These are phyloP conservation scores for Panellus pusillus DNA, from an alignment of 768 basidiomycete genomes.

Conservation along the genomic window DNA sequence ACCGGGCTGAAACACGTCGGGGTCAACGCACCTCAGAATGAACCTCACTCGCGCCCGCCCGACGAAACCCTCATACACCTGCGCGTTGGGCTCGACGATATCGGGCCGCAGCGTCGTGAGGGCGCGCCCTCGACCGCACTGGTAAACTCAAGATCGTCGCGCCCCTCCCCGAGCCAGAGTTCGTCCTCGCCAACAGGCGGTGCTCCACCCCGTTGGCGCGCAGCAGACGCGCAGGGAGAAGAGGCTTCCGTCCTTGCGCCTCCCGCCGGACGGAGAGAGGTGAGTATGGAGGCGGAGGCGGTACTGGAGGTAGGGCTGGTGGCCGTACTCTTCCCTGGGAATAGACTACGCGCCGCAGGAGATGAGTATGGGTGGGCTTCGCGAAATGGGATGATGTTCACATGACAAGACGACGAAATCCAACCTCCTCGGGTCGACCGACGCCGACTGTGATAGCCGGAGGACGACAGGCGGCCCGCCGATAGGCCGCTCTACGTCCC, in stretches of 20 bases:
- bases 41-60: conserved; percentile 60
- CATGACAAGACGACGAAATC: conserved; percentile 64
- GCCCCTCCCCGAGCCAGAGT: conserved; percentile 58
- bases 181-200: conserved; percentile 62
- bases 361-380: background rate
- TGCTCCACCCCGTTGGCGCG: conserved; percentile 58
- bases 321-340: conserved; percentile 48
- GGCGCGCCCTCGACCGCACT: conserved; percentile 50
- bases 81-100: conserved; percentile 40
- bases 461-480: conserved; percentile 44
- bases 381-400: conserved; percentile 23
- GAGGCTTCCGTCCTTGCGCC: conserved; percentile 29
- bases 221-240: conserved; percentile 64
- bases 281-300: too few species aligned
- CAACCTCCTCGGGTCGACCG: conserved; percentile 50
- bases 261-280: conserved; percentile 50
- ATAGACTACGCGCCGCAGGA: conserved; percentile 37
- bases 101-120: conserved; percentile 46
- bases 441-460: conserved; percentile 30
- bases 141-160: conserved; percentile 53
- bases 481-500: conserved; percentile 54
- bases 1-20: background rate
- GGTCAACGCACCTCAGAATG: conserved; percentile 44
- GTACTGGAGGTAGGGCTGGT: too few species aligned
- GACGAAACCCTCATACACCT: conserved; percentile 55